Evolutionary conservation across 345 rosid genomes (phyloP).

Genomic region (Zanthoxylum bungeanum): DNA sequence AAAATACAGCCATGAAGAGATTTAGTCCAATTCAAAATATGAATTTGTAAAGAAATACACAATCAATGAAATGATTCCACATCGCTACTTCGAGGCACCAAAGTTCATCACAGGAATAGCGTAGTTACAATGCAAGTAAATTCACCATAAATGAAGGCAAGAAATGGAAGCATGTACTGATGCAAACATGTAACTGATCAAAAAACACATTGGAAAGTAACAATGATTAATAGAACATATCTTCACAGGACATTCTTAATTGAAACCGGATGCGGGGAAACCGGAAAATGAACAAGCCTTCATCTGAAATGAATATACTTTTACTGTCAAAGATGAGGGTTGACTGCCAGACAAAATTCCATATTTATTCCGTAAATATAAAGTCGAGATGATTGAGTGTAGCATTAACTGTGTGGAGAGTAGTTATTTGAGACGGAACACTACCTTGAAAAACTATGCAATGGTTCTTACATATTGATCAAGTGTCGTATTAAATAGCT

Average conservation of each 20-base stretch:
- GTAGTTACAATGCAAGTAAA: background rate
- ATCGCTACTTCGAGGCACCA: background rate
- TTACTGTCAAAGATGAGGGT: background rate
- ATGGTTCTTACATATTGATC: conserved; percentile 84
- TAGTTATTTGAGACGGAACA: background rate
- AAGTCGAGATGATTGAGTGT: background rate
- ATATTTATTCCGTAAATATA: background rate
- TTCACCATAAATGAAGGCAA: background rate
- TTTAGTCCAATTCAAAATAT: background rate
- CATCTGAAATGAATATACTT: background rate
- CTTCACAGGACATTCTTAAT: background rate
- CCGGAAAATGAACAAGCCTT: background rate
- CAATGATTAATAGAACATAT: background rate
- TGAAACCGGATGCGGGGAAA: background rate
- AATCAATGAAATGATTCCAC: background rate
- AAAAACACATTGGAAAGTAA: background rate
- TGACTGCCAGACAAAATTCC: background rate
- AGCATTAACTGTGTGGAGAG: background rate
- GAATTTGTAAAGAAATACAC: background rate
- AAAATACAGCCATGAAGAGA: no score
- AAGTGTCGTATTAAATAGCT: conserved; percentile 62
- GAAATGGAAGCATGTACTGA: background rate
- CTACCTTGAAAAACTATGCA: conserved; percentile 32
- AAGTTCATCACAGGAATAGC: background rate
- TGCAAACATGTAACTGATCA: background rate